Evolutionary conservation across 768 basidiomycete species (phyloP).

Genomic region (Calocera cornea): DNA sequence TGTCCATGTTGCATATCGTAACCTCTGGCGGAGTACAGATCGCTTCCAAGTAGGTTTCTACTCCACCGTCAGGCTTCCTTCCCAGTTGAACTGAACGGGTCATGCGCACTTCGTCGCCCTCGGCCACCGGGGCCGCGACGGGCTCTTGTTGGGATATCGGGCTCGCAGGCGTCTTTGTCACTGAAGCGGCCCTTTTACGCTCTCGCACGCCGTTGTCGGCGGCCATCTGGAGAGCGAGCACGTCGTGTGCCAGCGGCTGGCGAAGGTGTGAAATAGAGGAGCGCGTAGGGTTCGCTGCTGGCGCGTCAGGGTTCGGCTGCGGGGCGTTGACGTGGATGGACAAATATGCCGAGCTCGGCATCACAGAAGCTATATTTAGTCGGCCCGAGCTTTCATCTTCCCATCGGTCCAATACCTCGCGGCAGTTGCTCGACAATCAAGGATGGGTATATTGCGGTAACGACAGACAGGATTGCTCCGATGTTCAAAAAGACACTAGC

Average conservation of each 20-base stretch:
- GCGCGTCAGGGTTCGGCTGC: neutral
- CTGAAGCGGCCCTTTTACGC: neutral
- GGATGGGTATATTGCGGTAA: no score
- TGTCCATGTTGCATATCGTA: neutral
- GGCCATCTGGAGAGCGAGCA: neutral
- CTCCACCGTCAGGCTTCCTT: neutral
- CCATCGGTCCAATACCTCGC: no score
- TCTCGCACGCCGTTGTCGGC: neutral
- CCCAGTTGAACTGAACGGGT: neutral
- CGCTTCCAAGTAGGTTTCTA: neutral
- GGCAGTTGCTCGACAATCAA: no score
- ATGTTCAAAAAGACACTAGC: no score
- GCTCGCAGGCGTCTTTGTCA: neutral
- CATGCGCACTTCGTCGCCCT: neutral
- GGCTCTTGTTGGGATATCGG: neutral
- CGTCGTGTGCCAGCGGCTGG: neutral
- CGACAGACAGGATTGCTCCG: no score
- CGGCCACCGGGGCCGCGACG: neutral
- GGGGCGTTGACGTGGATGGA: neutral
- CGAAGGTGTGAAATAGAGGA: no score
- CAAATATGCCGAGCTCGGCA: no score
- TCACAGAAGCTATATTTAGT: no score
- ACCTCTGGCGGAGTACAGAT: neutral
- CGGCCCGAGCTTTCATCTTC: no score
- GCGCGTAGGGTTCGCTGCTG: neutral